Percentiles rank a stretch among this genome's conserved stretches.
Evolutionary conservation across 2,329 filamentous ascomycete species (phyloP).

Genomic region (Didymella glomerata): DNA sequence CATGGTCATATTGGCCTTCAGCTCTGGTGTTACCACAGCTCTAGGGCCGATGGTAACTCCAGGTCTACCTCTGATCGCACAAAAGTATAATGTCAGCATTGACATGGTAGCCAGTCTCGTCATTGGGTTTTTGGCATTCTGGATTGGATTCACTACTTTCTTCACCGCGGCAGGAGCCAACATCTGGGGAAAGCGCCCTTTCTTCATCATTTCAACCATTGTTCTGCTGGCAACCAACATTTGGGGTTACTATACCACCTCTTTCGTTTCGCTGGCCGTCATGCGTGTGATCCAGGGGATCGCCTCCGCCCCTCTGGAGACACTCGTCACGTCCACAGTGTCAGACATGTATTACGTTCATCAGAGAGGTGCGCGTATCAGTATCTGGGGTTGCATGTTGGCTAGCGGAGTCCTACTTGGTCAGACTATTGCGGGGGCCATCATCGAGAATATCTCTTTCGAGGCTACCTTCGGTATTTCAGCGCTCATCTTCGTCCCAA

Average conservation of each 20-base stretch:
- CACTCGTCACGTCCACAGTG: slow-evolving; percentile 85
- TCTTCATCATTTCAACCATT: slow-evolving; percentile 50
- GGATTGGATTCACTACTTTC: slow-evolving; percentile 54
- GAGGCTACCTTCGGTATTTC: slow-evolving; percentile 56
- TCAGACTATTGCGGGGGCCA: slow-evolving; percentile 56
- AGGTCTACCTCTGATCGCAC: slow-evolving; percentile 47
- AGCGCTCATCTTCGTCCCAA: slow-evolving; percentile 54
- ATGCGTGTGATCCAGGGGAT: slow-evolving; percentile 85
- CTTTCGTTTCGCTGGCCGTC: slow-evolving; percentile 50
- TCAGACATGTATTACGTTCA: slow-evolving; percentile 93
- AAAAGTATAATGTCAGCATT: slow-evolving; percentile 50
- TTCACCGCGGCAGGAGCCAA: slow-evolving; percentile 54
- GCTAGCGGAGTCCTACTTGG: slow-evolving; percentile 52
- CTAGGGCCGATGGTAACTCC: slow-evolving; percentile 55
- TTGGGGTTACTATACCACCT: slow-evolving; percentile 53
- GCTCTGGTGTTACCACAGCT: slow-evolving; percentile 45
- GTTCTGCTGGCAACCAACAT: slow-evolving; percentile 50
- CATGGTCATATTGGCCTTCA: slow-evolving; percentile 46
- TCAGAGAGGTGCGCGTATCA: slow-evolving; percentile 85
- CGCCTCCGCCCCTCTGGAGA: slow-evolving; percentile 87
- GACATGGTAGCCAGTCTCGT: slow-evolving; percentile 52
- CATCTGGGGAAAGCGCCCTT: slow-evolving; percentile 50
- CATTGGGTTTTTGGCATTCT: slow-evolving; percentile 50
- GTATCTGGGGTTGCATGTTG: slow-evolving; percentile 62
- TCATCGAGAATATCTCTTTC: slow-evolving; percentile 53